These are phyloP conservation scores for Chlamydomonas schloesseri DNA, from an alignment of 139 green algal genomes.

Conservation along the genomic window DNA sequence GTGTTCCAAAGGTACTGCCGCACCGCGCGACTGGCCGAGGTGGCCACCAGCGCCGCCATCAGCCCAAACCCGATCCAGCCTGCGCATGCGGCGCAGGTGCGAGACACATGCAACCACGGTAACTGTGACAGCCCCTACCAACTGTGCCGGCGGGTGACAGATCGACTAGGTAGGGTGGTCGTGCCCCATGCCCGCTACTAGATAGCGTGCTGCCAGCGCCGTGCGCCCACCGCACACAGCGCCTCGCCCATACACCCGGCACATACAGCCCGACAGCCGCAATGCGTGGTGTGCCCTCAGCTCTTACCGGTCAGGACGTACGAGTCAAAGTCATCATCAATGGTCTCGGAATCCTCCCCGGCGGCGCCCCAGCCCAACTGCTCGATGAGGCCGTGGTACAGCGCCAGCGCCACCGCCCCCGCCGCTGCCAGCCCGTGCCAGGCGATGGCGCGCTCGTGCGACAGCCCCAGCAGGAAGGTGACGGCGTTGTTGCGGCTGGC, in stretches of 20 bases:
- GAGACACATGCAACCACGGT: too few species aligned
- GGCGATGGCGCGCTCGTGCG: conserved; percentile 5
- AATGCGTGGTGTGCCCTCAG: too few species aligned
- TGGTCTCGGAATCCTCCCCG: background rate
- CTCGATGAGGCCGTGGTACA: background rate
- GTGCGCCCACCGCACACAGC: too few species aligned
- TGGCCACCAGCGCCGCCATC: background rate
- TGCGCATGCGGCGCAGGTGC: background rate
- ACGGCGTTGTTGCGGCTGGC: conserved; percentile 12
- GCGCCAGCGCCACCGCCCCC: background rate
- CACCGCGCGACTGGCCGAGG: background rate
- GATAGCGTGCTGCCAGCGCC: too few species aligned
- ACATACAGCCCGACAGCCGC: too few species aligned
- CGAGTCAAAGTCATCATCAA: background rate
- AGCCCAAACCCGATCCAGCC: background rate
- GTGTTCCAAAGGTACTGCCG: background rate
- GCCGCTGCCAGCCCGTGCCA: conserved; percentile 1
- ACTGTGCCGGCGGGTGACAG: too few species aligned
- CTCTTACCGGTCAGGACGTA: background rate
- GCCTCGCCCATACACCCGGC: too few species aligned
- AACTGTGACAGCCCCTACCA: too few species aligned
- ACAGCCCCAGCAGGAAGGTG: conserved; percentile 15
- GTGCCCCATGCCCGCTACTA: too few species aligned
- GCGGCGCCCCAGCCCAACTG: background rate
- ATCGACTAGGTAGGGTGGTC: too few species aligned